phyloP scores from a whole-genome alignment of 768 basidiomycete genomes.

The Hericium rajendrae region DNA sequence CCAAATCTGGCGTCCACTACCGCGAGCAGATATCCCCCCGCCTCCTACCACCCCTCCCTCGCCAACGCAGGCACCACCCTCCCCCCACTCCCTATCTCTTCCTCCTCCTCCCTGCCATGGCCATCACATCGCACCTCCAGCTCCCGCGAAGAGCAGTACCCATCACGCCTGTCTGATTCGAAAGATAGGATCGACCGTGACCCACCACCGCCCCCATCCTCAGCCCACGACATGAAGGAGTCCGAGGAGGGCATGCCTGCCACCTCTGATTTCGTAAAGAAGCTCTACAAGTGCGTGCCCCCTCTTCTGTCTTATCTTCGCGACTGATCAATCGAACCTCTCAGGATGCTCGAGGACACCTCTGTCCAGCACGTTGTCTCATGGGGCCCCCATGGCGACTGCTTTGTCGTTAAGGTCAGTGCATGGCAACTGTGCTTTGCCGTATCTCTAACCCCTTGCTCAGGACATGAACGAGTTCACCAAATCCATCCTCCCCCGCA shows the following conservation, averaged over 20 bases:
- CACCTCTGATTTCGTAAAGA: conserved; percentile 90
- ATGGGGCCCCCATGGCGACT: conserved; percentile 79
- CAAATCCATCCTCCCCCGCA: conserved; percentile 76
- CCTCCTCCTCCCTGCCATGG: conserved; percentile 23
- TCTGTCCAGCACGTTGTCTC: conserved; percentile 63
- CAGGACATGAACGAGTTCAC: conserved; percentile 95
- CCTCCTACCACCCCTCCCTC: conserved; percentile 27
- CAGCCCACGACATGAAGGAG: conserved; percentile 4
- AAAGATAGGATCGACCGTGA: conserved; percentile 16
- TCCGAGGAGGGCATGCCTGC: conserved; percentile 71
- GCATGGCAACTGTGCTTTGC: neutral
- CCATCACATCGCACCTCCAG: conserved; percentile 23
- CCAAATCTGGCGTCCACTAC: conserved; percentile 18
- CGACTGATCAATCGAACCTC: neutral
- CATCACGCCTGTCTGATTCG: conserved; percentile 17
- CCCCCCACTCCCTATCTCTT: conserved; percentile 18
- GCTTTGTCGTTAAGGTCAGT: conserved; percentile 71
- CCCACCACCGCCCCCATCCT: conserved; percentile 9
- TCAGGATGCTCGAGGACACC: conserved; percentile 82
- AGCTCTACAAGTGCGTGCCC: conserved; percentile 70
- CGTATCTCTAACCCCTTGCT: neutral
- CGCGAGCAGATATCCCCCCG: conserved; percentile 24
- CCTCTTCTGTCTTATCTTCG: neutral
- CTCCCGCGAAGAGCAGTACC: conserved; percentile 26
- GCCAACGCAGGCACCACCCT: conserved; percentile 21